These are phyloP conservation scores for Dipteronia sinensis DNA, from an alignment of 345 rosid species.

Conservation along the genomic window DNA sequence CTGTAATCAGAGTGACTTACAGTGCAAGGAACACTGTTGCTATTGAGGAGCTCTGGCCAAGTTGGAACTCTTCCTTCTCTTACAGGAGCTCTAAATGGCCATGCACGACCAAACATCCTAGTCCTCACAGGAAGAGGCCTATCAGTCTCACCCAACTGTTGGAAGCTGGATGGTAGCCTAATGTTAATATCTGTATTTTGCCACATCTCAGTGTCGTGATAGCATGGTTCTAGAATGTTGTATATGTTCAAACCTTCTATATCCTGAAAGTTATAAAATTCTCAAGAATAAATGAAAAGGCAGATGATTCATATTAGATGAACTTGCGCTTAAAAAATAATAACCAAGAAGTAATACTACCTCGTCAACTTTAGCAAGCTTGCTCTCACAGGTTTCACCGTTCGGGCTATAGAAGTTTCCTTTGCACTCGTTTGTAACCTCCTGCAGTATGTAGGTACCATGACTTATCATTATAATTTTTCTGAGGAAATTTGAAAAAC, in stretches of 20 bases:
- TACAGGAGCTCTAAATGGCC: constrained; percentile 87
- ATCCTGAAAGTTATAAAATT: constrained; percentile 39
- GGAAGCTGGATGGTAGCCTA: constrained; percentile 73
- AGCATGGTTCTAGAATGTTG: constrained; percentile 87
- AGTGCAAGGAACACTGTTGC: constrained; percentile 48
- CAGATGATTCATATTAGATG: background rate
- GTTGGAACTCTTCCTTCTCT: constrained; percentile 81
- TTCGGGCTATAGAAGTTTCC: constrained; percentile 51
- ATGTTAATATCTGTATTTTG: constrained; percentile 19
- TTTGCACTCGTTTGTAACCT: constrained; percentile 51
- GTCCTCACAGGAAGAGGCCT: constrained; percentile 66
- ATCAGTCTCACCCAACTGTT: constrained; percentile 58
- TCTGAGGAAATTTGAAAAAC: background rate
- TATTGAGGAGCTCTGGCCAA: constrained; percentile 75
- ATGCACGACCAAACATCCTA: constrained; percentile 91
- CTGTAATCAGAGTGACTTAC: constrained; percentile 43
- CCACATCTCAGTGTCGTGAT: constrained; percentile 35
- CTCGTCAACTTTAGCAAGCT: constrained; percentile 53
- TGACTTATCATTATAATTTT: constrained; percentile 11
- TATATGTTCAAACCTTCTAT: constrained; percentile 63
- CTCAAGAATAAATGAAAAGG: constrained; percentile 15
- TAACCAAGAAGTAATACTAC: constrained; percentile 32
- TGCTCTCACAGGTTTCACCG: constrained; percentile 29
- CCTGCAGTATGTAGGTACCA: constrained; percentile 45
- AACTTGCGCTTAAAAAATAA: background rate